Conservation (phyloP, 2,329 filamentous ascomycete species). For the Clarireedia monteithiana region DNA sequence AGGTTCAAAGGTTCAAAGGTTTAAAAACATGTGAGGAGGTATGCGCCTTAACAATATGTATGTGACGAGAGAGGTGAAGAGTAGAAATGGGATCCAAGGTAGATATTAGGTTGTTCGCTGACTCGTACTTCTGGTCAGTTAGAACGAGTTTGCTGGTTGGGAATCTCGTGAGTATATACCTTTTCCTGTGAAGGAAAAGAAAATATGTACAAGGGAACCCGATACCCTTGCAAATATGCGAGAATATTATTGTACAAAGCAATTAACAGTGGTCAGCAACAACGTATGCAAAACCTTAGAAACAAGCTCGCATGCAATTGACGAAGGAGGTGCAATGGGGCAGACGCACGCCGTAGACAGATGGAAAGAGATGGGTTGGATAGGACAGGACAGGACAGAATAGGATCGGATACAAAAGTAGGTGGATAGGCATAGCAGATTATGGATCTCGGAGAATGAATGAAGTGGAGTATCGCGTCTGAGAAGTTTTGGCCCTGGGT, state of each 20-base stretch:
- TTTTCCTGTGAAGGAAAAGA: neutral
- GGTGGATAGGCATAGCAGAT: too few species aligned
- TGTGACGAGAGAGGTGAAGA: neutral
- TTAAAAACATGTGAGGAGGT: neutral
- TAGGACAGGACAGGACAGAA: neutral
- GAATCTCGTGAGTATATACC: conserved; percentile 4
- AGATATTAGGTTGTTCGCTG: neutral
- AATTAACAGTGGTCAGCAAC: conserved; percentile 1
- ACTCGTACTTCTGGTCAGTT: neutral
- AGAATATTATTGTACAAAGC: conserved; percentile 1
- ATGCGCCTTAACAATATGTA: conserved; percentile 1
- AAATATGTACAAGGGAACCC: conserved; percentile 1
- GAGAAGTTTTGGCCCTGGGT: neutral
- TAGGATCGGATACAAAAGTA: too few species aligned
- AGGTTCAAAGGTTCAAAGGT: neutral
- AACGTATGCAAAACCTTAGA: neutral
- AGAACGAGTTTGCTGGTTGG: neutral
- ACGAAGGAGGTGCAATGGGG: neutral
- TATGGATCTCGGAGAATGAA: neutral
- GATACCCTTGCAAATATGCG: conserved; percentile 4
- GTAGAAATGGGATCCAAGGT: neutral
- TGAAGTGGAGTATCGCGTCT: neutral
- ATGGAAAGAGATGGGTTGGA: neutral
- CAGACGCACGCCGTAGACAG: neutral
- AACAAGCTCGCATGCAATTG: too few species aligned